Evolutionary conservation across 78 protist genomes (phyloP).

Genomic region (Chrysochromulina parva): DNA sequence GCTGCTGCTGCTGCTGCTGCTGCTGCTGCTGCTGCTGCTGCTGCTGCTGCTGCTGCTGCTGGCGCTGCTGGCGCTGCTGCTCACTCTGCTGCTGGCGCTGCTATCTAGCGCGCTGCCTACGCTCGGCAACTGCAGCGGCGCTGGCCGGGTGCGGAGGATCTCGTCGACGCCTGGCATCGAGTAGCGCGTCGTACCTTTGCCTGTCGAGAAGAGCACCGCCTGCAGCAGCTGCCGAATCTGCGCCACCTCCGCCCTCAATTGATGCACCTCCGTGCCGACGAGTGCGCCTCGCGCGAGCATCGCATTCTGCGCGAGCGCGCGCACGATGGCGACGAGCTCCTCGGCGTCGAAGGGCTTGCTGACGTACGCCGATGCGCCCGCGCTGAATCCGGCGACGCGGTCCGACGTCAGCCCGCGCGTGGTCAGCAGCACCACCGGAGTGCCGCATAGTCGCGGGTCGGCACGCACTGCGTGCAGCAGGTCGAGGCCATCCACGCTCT

Average conservation of each 20-base stretch:
- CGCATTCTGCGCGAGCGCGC: neutral
- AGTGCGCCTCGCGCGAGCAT: neutral
- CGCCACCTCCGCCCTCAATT: neutral
- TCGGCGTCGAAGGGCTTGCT: slow-evolving; percentile 12
- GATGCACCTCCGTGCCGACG: neutral
- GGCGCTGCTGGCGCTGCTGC: too few relatives aligned
- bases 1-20: too few relatives aligned
- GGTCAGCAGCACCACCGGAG: neutral
- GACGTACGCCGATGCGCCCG: neutral
- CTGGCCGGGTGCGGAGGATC: too few relatives aligned
- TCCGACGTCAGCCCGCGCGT: neutral
- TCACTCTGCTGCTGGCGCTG: too few relatives aligned
- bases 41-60: too few relatives aligned
- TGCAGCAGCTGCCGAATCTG: neutral
- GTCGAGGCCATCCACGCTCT: neutral
- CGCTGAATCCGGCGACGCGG: neutral
- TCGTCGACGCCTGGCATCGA: too few relatives aligned
- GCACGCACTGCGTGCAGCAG: neutral
- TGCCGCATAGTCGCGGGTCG: neutral
- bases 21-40: too few relatives aligned
- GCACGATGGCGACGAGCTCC: neutral
- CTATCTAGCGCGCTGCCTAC: too few relatives aligned
- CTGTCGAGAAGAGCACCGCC: neutral
- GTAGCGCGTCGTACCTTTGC: too few relatives aligned
- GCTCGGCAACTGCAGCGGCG: too few relatives aligned